Percentiles rank a stretch among this genome's conserved stretches.
Evolutionary conservation across 1,284 basidiomycete species (phyloP).

Genomic region (Ceratobasidium papillatum): DNA sequence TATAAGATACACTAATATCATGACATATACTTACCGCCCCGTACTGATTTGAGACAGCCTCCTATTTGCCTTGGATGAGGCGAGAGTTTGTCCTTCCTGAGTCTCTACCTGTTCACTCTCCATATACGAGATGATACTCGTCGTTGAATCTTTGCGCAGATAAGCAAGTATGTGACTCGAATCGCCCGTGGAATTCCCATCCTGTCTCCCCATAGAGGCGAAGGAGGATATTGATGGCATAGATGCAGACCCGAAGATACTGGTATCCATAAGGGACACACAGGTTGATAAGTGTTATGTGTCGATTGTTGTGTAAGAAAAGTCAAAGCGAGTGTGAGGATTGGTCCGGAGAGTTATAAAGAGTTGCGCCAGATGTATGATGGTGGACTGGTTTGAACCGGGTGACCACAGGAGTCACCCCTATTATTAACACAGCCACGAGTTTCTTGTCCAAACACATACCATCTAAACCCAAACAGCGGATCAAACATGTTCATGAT

Average conservation of each 20-base stretch:
- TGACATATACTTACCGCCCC: background rate
- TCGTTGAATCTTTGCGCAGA: constrained; percentile 11
- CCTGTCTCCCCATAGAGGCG: background rate
- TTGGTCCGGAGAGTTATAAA: background rate
- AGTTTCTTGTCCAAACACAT: background rate
- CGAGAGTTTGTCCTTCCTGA: background rate
- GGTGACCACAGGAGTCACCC: constrained; percentile 11
- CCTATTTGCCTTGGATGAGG: background rate
- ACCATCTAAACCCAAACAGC: background rate
- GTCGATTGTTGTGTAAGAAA: background rate
- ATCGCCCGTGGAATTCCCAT: background rate
- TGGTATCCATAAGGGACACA: constrained; percentile 9
- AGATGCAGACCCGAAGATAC: background rate
- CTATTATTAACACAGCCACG: constrained; percentile 24
- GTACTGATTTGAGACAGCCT: background rate
- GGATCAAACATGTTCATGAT: background rate
- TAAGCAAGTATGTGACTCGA: constrained; percentile 26
- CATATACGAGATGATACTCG: constrained; percentile 6
- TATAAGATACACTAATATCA: background rate
- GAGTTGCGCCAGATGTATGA: background rate
- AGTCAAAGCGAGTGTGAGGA: background rate
- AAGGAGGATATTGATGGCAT: constrained; percentile 17
- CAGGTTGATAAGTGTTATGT: background rate
- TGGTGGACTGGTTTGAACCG: background rate
- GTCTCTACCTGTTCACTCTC: background rate